These are phyloP conservation scores for Rugiboletus extremiorientalis DNA, from an alignment of 1,284 basidiomycete species.

Conservation along the genomic window DNA sequence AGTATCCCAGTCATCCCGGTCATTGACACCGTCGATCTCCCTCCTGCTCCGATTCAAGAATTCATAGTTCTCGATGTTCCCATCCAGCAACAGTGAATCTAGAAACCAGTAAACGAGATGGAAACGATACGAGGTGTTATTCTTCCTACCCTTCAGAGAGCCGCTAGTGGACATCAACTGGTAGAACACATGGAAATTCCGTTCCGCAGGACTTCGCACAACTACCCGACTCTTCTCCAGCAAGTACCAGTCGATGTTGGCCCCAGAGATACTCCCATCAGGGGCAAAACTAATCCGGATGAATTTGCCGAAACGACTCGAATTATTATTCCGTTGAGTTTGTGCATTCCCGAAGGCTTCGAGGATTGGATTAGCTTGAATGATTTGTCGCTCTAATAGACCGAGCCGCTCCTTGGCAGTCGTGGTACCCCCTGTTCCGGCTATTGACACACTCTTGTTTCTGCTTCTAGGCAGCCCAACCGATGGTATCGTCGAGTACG, in stretches of 20 bases:
- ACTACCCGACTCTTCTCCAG: constrained; percentile 97
- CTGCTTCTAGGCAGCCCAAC: constrained; percentile 59
- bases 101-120: constrained; percentile 9
- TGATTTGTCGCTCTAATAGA: constrained; percentile 92
- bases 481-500: constrained; percentile 53
- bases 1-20: constrained; percentile 83
- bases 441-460: constrained; percentile 45
- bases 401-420: constrained; percentile 75
- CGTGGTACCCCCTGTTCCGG: constrained; percentile 45
- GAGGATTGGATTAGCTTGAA: constrained; percentile 97
- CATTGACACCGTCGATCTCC: constrained; percentile 95
- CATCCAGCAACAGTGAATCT: constrained; percentile 80
- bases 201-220: constrained; percentile 83
- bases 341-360: constrained; percentile 99
- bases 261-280: constrained; percentile 94
- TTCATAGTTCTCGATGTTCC: constrained; percentile 81
- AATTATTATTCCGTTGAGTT: constrained; percentile 98
- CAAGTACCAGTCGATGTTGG: constrained; percentile 99
- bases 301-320: constrained; percentile 98
- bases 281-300: constrained; percentile 95
- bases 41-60: constrained; percentile 89
- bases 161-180: constrained; percentile 76
- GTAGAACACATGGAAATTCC: constrained; percentile 98
- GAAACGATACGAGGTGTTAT: not conserved
- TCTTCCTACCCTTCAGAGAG: constrained; percentile 57